A percentile compares a stretch with the other conserved stretches of the same genome.
Evolutionary conservation across 2,329 filamentous ascomycete genomes (phyloP).

Genomic region (Stemphylium vesicarium): DNA sequence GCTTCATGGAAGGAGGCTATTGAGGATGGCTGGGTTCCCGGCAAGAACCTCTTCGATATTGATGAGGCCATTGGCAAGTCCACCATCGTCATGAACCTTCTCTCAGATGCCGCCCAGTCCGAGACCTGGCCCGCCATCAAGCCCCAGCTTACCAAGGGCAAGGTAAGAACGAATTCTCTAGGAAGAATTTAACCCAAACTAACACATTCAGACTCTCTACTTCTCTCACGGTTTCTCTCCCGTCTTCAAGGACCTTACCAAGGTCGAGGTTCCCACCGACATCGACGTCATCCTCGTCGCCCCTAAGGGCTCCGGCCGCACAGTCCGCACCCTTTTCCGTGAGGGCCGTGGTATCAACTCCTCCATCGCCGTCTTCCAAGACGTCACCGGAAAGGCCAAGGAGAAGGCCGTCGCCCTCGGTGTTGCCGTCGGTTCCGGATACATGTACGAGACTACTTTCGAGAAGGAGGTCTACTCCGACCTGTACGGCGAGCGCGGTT

Average conservation of each 20-base stretch:
- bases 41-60: constrained; percentile 98
- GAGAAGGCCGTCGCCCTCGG: constrained; percentile 97
- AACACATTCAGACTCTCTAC: constrained; percentile 80
- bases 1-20: constrained; percentile 97
- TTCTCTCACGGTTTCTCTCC: constrained; percentile 99
- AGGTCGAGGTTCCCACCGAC: constrained; percentile 93
- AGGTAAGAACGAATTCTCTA: constrained; percentile 63
- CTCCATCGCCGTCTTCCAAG: constrained; percentile 97
- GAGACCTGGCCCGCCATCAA: constrained; percentile 99
- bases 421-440: constrained; percentile 95
- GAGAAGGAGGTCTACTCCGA: constrained; percentile 99
- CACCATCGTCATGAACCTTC: constrained; percentile 98
- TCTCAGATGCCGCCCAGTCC: constrained; percentile 95
- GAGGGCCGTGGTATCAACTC: constrained; percentile 99
- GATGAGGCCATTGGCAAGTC: constrained; percentile 93
- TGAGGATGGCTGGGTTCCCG: constrained; percentile 96
- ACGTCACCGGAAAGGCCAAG: constrained; percentile 96
- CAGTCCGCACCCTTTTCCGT: constrained; percentile 97
- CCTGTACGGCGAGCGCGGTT: constrained; percentile 99
- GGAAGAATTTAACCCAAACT: constrained; percentile 28
- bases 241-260: constrained; percentile 99
- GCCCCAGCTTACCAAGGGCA: constrained; percentile 97
- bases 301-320: constrained; percentile 98
- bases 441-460: constrained; percentile 99
- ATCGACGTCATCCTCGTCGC: constrained; percentile 99